Conservation (phyloP, 352 stramenopile species). For the Aphanomyces euteiches region DNA sequence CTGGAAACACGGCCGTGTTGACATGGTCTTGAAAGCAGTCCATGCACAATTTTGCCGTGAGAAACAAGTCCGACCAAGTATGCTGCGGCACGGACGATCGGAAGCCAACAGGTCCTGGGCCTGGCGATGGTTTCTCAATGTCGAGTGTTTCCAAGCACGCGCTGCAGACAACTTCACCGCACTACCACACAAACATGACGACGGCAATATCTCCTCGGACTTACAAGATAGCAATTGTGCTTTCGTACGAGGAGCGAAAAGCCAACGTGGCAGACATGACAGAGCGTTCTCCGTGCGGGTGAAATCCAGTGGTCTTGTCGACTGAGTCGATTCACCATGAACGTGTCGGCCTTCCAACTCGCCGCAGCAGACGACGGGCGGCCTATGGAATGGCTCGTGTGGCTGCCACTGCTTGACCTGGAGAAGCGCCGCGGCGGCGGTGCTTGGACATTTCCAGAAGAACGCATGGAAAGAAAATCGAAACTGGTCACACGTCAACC, state of each 20-base stretch:
- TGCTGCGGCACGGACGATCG: background rate
- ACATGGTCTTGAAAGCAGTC: conserved; percentile 12
- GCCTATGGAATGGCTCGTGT: background rate
- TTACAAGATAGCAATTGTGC: conserved; percentile 7
- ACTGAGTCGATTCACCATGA: background rate
- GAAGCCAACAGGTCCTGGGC: background rate
- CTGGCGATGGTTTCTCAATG: background rate
- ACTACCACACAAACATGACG: background rate
- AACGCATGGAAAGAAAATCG: too few species aligned
- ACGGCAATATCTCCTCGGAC: background rate
- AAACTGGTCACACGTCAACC: too few species aligned
- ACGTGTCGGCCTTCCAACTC: background rate
- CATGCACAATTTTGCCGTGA: conserved; percentile 1
- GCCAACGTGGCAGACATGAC: background rate
- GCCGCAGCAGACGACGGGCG: background rate
- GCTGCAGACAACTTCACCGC: conserved; percentile 13
- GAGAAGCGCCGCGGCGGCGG: too few species aligned
- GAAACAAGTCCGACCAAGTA: background rate
- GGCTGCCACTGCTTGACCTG: too few species aligned
- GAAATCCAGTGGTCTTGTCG: background rate
- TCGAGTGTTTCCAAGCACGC: conserved; percentile 10
- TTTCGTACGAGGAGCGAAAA: conserved; percentile 8
- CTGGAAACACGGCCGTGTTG: background rate
- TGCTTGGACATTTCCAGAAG: too few species aligned
- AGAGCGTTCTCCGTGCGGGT: background rate